Percentiles rank a stretch among this genome's conserved stretches.
Evolutionary conservation across 23 red algal species (phyloP).

Genomic region (Chondrus crispus): DNA sequence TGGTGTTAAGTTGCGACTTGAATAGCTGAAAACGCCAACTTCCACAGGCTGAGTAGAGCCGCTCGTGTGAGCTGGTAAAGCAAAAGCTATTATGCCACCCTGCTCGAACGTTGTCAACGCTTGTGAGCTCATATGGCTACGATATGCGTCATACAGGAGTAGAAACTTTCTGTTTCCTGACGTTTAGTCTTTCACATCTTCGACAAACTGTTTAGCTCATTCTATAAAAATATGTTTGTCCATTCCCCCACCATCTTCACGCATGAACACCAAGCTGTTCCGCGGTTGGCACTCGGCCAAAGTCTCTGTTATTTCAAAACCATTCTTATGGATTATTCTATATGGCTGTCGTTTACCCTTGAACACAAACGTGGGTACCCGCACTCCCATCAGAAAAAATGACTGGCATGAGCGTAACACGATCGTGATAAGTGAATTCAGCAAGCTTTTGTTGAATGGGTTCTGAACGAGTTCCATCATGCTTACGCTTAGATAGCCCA

Average conservation of each 20-base stretch:
- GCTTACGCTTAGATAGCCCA: no score
- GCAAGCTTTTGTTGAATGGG: neutral
- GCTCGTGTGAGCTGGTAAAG: neutral
- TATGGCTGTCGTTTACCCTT: neutral
- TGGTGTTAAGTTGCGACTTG: neutral
- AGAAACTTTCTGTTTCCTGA: neutral
- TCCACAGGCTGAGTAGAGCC: neutral
- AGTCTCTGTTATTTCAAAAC: neutral
- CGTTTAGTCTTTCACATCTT: neutral
- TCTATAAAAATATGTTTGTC: neutral
- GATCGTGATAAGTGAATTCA: neutral
- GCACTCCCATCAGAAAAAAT: neutral
- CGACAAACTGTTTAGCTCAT: neutral
- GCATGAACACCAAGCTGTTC: neutral
- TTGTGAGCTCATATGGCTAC: neutral
- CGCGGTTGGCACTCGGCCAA: neutral
- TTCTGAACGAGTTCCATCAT: neutral
- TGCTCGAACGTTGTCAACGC: neutral
- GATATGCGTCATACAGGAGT: slow-evolving; percentile 3
- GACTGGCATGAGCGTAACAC: neutral
- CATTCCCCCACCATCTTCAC: neutral
- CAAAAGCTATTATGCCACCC: neutral
- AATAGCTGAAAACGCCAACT: neutral
- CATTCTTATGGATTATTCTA: neutral
- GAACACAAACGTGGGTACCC: neutral